phyloP scores from a whole-genome alignment of 768 basidiomycete genomes.

The Cystobasidium tubakii region DNA sequence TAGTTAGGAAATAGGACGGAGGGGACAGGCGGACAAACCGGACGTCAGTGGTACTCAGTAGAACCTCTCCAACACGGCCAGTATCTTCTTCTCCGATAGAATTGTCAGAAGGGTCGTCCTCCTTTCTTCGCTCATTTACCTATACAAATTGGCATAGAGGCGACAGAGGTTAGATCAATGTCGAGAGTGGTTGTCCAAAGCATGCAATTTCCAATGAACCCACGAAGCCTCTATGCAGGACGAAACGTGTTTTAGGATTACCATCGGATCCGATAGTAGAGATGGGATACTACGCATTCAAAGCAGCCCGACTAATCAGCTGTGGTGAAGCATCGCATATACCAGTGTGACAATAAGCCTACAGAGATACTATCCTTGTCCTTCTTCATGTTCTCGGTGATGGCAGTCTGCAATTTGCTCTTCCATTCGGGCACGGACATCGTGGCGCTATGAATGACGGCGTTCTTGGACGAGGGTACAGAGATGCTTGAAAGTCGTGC shows the following conservation, averaged over 20 bases:
- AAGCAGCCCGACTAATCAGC: not conserved
- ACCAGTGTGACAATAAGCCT: not conserved
- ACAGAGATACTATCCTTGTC: constrained; percentile 23
- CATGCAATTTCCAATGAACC: not conserved
- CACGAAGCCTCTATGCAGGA: constrained; percentile 30
- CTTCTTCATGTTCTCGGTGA: constrained; percentile 33
- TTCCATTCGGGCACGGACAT: constrained; percentile 11
- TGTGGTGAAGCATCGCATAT: too few species aligned
- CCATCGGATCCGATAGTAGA: constrained; percentile 31
- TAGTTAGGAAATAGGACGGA: not conserved
- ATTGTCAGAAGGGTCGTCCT: constrained; percentile 38
- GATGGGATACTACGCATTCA: constrained; percentile 5
- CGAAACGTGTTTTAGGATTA: constrained; percentile 29
- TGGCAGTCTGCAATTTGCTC: constrained; percentile 10
- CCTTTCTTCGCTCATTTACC: constrained; percentile 37
- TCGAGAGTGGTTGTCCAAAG: not conserved
- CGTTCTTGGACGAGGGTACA: not conserved
- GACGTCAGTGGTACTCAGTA: constrained; percentile 38
- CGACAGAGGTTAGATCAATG: not conserved
- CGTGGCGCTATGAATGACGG: not conserved
- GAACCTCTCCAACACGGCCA: constrained; percentile 17
- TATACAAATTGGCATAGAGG: not conserved
- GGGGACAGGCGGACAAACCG: not conserved
- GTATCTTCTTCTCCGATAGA: constrained; percentile 12
- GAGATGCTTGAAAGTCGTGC: constrained; percentile 3